Conservation (phyloP, 2,329 filamentous ascomycete species). For the Fusarium odoratissimum region DNA sequence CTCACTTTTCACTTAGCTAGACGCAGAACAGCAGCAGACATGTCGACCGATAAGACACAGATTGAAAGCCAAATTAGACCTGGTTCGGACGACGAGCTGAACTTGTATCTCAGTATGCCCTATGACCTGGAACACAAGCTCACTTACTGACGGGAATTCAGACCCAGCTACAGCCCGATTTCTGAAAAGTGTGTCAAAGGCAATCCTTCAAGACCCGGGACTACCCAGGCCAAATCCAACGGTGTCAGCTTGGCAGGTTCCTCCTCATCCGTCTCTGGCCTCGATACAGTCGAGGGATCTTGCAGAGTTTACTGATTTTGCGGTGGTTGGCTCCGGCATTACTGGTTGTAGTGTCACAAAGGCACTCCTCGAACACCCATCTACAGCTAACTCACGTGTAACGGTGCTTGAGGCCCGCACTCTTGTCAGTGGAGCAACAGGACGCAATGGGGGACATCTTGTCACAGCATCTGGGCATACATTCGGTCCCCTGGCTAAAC, state of each 20-base stretch:
- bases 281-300: constrained; percentile 39
- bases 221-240: constrained; percentile 43
- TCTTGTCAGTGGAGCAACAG: constrained; percentile 47
- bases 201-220: constrained; percentile 33
- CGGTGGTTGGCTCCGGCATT: constrained; percentile 49
- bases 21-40: neutral
- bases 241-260: constrained; percentile 43
- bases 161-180: neutral
- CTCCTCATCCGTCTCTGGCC: constrained; percentile 38
- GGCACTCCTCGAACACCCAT: constrained; percentile 36
- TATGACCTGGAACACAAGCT: too few relatives aligned
- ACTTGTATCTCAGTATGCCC: neutral
- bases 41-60: neutral
- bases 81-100: neutral
- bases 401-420: constrained; percentile 46
- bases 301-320: constrained; percentile 37
- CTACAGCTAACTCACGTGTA: constrained; percentile 7
- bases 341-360: constrained; percentile 46
- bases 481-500: constrained; percentile 38
- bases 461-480: constrained; percentile 42
- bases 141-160: neutral
- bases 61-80: neutral
- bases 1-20: neutral
- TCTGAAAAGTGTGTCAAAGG: neutral
- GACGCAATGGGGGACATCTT: constrained; percentile 47